These are phyloP conservation scores for Carallia brachiata DNA, from an alignment of 345 rosid genomes.

Conservation along the genomic window DNA sequence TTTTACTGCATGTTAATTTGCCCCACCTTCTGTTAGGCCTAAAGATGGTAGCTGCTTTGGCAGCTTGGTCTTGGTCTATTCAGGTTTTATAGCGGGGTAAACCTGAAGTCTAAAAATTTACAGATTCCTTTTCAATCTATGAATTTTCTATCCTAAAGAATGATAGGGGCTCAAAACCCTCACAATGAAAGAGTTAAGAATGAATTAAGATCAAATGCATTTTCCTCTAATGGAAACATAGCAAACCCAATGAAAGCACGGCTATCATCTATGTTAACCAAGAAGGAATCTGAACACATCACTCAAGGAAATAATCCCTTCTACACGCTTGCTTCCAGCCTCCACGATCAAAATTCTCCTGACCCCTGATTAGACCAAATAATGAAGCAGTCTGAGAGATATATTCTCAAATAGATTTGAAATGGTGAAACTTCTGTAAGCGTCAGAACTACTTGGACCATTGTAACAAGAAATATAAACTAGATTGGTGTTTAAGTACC, in stretches of 20 bases:
- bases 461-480: neutral
- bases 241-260: slow-evolving; percentile 8
- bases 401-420: neutral
- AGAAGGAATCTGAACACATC: slow-evolving; percentile 71
- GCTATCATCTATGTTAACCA: slow-evolving; percentile 23
- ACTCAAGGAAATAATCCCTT: slow-evolving; percentile 72
- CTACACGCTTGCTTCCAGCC: slow-evolving; percentile 85
- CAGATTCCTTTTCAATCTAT: slow-evolving; percentile 41
- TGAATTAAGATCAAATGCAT: slow-evolving; percentile 13
- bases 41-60: slow-evolving; percentile 17
- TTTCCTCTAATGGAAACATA: slow-evolving; percentile 18
- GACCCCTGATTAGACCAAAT: slow-evolving; percentile 42
- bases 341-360: slow-evolving; percentile 76
- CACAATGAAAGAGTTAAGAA: slow-evolving; percentile 20
- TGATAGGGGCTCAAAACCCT: slow-evolving; percentile 20
- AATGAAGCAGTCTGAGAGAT: neutral
- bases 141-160: slow-evolving; percentile 39
- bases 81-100: slow-evolving; percentile 19
- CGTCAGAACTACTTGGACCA: neutral
- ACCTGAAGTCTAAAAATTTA: slow-evolving; percentile 38
- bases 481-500: slow-evolving; percentile 32
- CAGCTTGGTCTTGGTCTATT: slow-evolving; percentile 21
- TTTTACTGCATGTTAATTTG: slow-evolving; percentile 3
- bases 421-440: neutral
- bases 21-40: slow-evolving; percentile 26